Evolutionary conservation across 805 yeast species (phyloP).

Genomic region (Candida namnaoensis): DNA sequence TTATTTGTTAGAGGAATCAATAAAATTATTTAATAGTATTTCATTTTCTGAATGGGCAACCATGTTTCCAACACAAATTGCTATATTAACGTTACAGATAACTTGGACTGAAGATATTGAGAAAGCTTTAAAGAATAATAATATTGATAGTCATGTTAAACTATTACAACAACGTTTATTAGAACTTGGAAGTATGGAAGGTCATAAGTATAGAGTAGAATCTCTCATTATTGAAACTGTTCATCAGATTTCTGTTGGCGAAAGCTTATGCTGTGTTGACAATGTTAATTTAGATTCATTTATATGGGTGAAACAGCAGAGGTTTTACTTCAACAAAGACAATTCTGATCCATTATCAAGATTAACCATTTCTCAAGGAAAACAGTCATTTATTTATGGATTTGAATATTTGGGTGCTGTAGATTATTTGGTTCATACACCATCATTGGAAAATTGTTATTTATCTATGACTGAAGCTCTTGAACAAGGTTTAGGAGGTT

Average conservation of each 20-base stretch:
- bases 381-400: conserved; percentile 51
- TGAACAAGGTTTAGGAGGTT: conserved; percentile 72
- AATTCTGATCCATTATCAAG: conserved; percentile 25
- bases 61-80: conserved; percentile 45
- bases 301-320: conserved; percentile 45
- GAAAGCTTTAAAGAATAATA: conserved; percentile 7
- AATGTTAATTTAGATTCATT: conserved; percentile 14
- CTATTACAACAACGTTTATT: conserved; percentile 8
- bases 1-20: conserved; percentile 19
- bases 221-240: conserved; percentile 58
- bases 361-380: conserved; percentile 43
- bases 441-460: conserved; percentile 56
- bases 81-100: conserved; percentile 46
- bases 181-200: too few relatives aligned
- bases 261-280: not conserved
- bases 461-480: conserved; percentile 68
- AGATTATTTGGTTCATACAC: conserved; percentile 69
- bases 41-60: conserved; percentile 25
- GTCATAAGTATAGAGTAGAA: conserved; percentile 22
- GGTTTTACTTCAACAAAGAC: conserved; percentile 28
- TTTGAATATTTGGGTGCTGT: conserved; percentile 76
- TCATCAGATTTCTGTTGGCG: conserved; percentile 42
- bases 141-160: not conserved
- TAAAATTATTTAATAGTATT: conserved; percentile 11
- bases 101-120: conserved; percentile 42